Evolutionary conservation across 2,329 filamentous ascomycete species (phyloP).

Genomic region (Didymella pinodella): DNA sequence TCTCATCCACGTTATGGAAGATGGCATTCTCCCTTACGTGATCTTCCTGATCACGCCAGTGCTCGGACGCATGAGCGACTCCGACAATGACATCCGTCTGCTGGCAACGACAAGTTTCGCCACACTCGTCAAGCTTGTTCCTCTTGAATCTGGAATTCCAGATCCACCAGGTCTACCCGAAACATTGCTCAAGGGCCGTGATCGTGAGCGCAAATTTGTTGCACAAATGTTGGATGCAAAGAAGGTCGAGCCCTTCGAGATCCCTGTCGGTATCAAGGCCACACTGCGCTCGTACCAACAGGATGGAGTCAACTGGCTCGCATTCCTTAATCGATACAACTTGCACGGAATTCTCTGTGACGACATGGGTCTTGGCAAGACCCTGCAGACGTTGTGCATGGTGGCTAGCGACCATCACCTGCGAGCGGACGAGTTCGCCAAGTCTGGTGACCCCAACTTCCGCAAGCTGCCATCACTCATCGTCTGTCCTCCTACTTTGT

Average conservation of each 20-base stretch:
- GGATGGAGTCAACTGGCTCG: constrained; percentile 97
- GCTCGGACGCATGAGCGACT: constrained; percentile 96
- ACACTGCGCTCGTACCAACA: constrained; percentile 97
- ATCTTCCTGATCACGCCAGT: constrained; percentile 99
- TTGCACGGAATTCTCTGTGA: constrained; percentile 98
- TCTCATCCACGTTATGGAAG: constrained; percentile 97
- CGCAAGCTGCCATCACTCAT: constrained; percentile 88
- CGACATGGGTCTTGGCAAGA: constrained; percentile 99
- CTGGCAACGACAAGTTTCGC: constrained; percentile 97
- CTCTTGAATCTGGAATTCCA: constrained; percentile 94
- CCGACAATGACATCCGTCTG: constrained; percentile 91
- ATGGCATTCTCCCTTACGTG: constrained; percentile 93
- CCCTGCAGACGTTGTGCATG: constrained; percentile 95
- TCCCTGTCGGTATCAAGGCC: constrained; percentile 96
- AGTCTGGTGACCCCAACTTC: constrained; percentile 79
- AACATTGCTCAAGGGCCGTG: constrained; percentile 85
- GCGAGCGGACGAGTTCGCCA: constrained; percentile 86
- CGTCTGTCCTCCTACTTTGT: constrained; percentile 93
- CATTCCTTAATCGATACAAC: constrained; percentile 97
- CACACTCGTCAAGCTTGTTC: constrained; percentile 94
- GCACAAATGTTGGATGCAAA: constrained; percentile 94
- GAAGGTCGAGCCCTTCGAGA: constrained; percentile 92
- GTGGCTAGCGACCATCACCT: constrained; percentile 97
- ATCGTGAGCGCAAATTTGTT: constrained; percentile 95
- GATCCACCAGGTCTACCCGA: constrained; percentile 93